These are phyloP conservation scores for Xylariaceae sp. DNA, from an alignment of 2,329 filamentous ascomycete species.

Conservation along the genomic window DNA sequence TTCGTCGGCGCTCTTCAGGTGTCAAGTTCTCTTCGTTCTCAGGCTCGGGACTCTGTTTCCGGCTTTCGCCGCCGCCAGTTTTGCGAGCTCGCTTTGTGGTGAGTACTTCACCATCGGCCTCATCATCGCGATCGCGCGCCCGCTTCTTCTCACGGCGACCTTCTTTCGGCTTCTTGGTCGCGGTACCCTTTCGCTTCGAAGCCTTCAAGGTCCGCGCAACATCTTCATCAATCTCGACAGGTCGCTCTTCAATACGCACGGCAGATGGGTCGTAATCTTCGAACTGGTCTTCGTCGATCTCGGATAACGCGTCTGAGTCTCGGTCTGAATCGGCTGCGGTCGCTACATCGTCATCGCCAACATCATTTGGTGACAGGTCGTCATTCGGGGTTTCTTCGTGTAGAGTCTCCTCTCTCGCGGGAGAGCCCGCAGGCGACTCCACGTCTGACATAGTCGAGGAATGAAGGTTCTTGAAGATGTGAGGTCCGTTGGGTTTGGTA, in stretches of 20 bases:
- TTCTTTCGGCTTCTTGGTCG: constrained; percentile 76
- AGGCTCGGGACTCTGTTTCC: constrained; percentile 62
- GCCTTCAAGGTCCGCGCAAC: constrained; percentile 69
- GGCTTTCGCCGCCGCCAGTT: constrained; percentile 45
- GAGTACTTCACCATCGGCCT: constrained; percentile 51
- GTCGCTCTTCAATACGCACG: constrained; percentile 67
- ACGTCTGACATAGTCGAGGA: constrained; percentile 51
- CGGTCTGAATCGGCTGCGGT: constrained; percentile 57
- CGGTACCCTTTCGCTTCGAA: constrained; percentile 69
- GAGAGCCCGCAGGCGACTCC: constrained; percentile 50
- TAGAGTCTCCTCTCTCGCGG: constrained; percentile 38
- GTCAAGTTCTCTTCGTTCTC: constrained; percentile 80
- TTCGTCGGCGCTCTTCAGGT: constrained; percentile 82
- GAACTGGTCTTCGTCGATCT: constrained; percentile 74
- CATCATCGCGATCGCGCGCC: constrained; percentile 59
- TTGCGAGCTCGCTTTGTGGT: constrained; percentile 57
- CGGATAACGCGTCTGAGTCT: constrained; percentile 67
- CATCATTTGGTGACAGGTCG: constrained; percentile 44
- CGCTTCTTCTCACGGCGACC: constrained; percentile 74
- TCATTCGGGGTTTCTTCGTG: constrained; percentile 39
- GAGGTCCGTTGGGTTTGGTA: not conserved
- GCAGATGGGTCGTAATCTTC: constrained; percentile 72
- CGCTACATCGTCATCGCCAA: constrained; percentile 50
- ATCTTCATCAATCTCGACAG: constrained; percentile 72
- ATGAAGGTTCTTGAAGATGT: not conserved